These are phyloP conservation scores for Funneliformis mosseae DNA, from an alignment of 192 early-diverging fungal species.

Conservation along the genomic window DNA sequence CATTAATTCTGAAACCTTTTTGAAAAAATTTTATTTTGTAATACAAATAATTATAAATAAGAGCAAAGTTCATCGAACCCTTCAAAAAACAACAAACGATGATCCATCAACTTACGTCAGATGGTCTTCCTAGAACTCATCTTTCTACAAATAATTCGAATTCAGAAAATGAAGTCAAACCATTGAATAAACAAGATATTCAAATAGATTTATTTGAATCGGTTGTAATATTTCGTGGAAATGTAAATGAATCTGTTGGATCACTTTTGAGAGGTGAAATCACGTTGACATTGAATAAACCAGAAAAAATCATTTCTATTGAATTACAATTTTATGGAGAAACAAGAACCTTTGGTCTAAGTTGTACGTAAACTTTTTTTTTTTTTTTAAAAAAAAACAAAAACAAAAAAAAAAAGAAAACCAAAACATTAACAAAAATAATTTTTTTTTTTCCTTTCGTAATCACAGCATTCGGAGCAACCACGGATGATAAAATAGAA, in stretches of 20 bases:
- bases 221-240: slow-evolving; percentile 36
- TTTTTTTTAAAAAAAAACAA: slow-evolving; percentile 41
- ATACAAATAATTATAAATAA: too few relatives aligned
- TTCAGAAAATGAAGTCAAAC: too few relatives aligned
- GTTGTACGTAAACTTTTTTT: slow-evolving; percentile 47
- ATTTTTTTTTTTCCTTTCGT: too few relatives aligned
- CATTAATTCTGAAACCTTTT: too few relatives aligned
- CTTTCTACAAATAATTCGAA: too few relatives aligned
- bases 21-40: too few relatives aligned
- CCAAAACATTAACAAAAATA: too few relatives aligned
- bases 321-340: slow-evolving; percentile 53
- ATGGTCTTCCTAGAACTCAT: too few relatives aligned
- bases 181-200: background rate
- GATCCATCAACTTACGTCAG: too few relatives aligned
- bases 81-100: too few relatives aligned
- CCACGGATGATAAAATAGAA: background rate
- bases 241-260: slow-evolving; percentile 45
- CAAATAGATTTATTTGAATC: slow-evolving; percentile 18
- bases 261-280: slow-evolving; percentile 56
- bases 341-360: slow-evolving; percentile 43
- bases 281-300: slow-evolving; percentile 48
- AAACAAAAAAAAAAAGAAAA: slow-evolving; percentile 23
- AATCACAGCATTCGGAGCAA: background rate
- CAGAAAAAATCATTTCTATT: slow-evolving; percentile 53
- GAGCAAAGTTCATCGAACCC: too few relatives aligned